These are phyloP conservation scores for Penicillium ochrochloron DNA, from an alignment of 495 filamentous ascomycete species.

Conservation along the genomic window DNA sequence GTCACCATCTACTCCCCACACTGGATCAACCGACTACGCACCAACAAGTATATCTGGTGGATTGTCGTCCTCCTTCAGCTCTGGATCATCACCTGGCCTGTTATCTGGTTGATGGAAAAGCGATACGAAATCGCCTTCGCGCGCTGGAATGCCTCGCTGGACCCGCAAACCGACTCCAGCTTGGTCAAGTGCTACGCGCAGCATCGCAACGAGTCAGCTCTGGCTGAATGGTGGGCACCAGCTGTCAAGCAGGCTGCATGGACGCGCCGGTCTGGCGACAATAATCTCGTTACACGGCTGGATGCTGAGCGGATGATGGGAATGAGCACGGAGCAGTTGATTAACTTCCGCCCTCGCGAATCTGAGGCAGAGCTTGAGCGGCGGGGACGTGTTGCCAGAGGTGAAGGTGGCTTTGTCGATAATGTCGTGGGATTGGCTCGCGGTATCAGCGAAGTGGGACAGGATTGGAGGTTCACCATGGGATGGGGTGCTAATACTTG, in stretches of 20 bases:
- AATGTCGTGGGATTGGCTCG: conserved; percentile 35
- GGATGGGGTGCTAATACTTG: conserved; percentile 39
- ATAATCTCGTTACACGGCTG: conserved; percentile 25
- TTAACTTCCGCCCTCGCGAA: conserved; percentile 15
- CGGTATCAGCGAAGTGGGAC: conserved; percentile 32
- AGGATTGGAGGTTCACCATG: conserved; percentile 32
- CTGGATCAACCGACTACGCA: conserved; percentile 49
- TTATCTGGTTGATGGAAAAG: conserved; percentile 48
- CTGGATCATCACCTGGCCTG: conserved; percentile 51
- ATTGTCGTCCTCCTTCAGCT: conserved; percentile 46
- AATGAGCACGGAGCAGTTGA: conserved; percentile 25
- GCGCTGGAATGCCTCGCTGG: conserved; percentile 38
- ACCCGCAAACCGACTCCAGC: conserved; percentile 14
- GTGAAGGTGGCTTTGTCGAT: conserved; percentile 37
- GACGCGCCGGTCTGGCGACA: conserved; percentile 24
- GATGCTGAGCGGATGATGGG: conserved; percentile 34
- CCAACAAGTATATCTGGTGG: conserved; percentile 44
- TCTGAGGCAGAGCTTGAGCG: conserved; percentile 34
- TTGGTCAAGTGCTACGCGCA: conserved; percentile 32
- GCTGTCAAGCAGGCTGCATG: conserved; percentile 45
- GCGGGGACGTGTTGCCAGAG: conserved; percentile 31
- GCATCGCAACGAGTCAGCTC: conserved; percentile 32
- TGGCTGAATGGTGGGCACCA: conserved; percentile 44
- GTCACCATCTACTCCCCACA: conserved; percentile 52
- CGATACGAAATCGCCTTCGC: conserved; percentile 44